These are phyloP conservation scores for Gorgonomyces haynaldii DNA, from an alignment of 192 early-diverging fungal genomes.

Conservation along the genomic window DNA sequence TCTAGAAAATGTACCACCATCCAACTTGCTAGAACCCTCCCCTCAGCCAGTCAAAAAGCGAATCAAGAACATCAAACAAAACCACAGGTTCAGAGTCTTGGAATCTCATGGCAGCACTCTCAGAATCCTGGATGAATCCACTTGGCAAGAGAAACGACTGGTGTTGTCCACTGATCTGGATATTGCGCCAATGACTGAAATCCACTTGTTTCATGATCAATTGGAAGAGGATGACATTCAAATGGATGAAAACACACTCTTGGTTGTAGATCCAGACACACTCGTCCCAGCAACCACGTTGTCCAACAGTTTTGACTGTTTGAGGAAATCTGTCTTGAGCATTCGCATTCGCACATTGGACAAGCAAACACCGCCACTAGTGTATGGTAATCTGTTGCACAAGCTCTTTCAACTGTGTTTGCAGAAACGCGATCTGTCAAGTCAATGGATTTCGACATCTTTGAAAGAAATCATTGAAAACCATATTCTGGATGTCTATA, in stretches of 20 bases:
- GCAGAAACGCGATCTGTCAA: constrained; percentile 45
- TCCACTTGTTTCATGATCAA: too few relatives aligned
- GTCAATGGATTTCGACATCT: constrained; percentile 22
- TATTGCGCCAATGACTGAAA: too few relatives aligned
- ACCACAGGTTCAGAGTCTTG: too few relatives aligned
- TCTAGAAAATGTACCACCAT: too few relatives aligned
- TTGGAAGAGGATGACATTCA: too few relatives aligned
- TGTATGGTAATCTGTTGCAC: constrained; percentile 78
- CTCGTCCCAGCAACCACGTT: constrained; percentile 67
- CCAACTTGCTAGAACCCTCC: too few relatives aligned
- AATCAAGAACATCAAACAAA: too few relatives aligned
- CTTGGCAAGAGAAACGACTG: too few relatives aligned
- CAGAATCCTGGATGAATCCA: too few relatives aligned
- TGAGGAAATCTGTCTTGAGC: constrained; percentile 66
- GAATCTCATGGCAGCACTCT: too few relatives aligned
- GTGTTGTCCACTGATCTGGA: too few relatives aligned
- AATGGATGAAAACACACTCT: constrained; percentile 28
- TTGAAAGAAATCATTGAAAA: constrained; percentile 40
- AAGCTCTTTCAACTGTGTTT: constrained; percentile 64
- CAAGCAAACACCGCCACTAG: constrained; percentile 42
- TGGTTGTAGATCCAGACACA: constrained; percentile 72
- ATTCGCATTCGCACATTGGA: constrained; percentile 38
- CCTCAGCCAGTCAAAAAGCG: too few relatives aligned
- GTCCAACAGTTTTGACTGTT: constrained; percentile 63
- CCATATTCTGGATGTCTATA: constrained; percentile 59